Conservation (phyloP, 257 asterid species). For the Gentiana dahurica region DNA sequence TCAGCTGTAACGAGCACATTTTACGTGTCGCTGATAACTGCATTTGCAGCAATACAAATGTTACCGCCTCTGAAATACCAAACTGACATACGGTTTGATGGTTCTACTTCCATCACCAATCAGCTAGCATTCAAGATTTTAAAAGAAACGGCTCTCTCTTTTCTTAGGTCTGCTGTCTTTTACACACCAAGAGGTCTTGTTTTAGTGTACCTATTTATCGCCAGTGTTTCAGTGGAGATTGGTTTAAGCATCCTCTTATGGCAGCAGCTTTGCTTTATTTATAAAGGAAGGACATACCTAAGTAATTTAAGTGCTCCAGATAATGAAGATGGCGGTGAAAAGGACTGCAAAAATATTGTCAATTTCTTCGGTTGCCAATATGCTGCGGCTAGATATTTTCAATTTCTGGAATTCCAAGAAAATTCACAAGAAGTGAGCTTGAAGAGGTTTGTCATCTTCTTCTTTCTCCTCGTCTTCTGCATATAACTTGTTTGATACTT, state of each 20-base stretch:
- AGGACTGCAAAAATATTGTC: conserved; percentile 59
- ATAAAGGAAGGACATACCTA: conserved; percentile 77
- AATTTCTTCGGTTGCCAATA: conserved; percentile 58
- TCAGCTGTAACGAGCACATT: conserved; percentile 55
- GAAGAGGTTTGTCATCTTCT: conserved; percentile 21
- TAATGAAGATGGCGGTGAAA: conserved; percentile 34
- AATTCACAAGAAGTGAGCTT: conserved; percentile 48
- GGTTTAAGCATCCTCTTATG: conserved; percentile 74
- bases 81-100: conserved; percentile 15
- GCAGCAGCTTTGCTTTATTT: conserved; percentile 85
- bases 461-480: not conserved
- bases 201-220: conserved; percentile 62
- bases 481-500: no score
- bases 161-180: conserved; percentile 52
- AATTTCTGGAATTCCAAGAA: conserved; percentile 58
- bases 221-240: conserved; percentile 64
- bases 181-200: conserved; percentile 62
- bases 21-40: conserved; percentile 44
- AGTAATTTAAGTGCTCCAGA: conserved; percentile 47
- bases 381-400: conserved; percentile 39
- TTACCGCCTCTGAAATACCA: conserved; percentile 41
- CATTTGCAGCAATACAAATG: conserved; percentile 36
- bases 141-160: conserved; percentile 36
- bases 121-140: conserved; percentile 26
- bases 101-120: conserved; percentile 6